Percentiles rank a stretch among this genome's conserved stretches.
These are phyloP conservation scores for Pulicaria dysenterica DNA, from an alignment of 129 eudicot species.

Conservation along the genomic window DNA sequence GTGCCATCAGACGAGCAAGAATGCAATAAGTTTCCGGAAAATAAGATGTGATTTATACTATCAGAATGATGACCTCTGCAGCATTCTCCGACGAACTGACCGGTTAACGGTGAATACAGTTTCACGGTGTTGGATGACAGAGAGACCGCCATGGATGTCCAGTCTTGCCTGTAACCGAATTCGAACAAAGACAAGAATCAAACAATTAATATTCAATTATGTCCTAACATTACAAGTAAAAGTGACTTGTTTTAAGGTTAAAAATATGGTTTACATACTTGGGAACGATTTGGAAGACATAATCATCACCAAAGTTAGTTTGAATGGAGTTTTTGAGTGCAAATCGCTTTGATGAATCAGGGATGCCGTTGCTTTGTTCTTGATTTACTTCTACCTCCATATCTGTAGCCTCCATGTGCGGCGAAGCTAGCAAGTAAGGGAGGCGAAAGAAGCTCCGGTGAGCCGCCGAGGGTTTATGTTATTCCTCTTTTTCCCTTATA, in stretches of 20 bases:
- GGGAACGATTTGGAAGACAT: slow-evolving; percentile 77
- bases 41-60: slow-evolving; percentile 62
- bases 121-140: slow-evolving; percentile 77
- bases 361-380: not conserved
- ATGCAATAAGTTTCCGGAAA: slow-evolving; percentile 56
- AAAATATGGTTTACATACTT: slow-evolving; percentile 41
- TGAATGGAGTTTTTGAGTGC: slow-evolving; percentile 76
- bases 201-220: not conserved
- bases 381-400: slow-evolving; percentile 57
- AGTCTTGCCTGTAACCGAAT: slow-evolving; percentile 60
- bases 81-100: slow-evolving; percentile 78
- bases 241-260: not conserved
- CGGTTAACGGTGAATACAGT: slow-evolving; percentile 75
- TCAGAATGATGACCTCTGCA: slow-evolving; percentile 56
- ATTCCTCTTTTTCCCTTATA: not conserved
- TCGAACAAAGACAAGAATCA: slow-evolving; percentile 3
- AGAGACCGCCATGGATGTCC: slow-evolving; percentile 93
- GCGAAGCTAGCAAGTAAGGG: slow-evolving; percentile 18
- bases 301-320: slow-evolving; percentile 95
- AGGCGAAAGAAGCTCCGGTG: slow-evolving; percentile 22
- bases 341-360: slow-evolving; percentile 44
- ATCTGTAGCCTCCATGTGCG: slow-evolving; percentile 43
- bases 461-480: slow-evolving; percentile 44
- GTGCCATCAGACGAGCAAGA: slow-evolving; percentile 86
- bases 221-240: not conserved